Evolutionary conservation across 805 yeast genomes (phyloP).

Genomic region (Kockiozyma suomiensis): DNA sequence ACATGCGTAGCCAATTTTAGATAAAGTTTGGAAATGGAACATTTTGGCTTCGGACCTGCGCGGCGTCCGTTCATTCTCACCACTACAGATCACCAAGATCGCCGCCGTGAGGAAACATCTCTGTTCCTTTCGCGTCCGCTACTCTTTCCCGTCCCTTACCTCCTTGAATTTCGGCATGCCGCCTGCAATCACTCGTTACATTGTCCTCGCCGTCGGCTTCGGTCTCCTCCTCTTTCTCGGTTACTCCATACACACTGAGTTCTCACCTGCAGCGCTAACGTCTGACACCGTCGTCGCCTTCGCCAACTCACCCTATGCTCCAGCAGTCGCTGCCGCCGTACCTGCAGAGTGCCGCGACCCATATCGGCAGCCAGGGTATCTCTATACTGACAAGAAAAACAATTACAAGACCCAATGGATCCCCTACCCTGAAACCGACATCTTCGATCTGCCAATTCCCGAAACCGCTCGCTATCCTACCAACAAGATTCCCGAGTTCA

Average conservation of each 20-base stretch:
- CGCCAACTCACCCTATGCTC: neutral
- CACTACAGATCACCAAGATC: no score
- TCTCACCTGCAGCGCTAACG: neutral
- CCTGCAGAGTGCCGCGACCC: constrained; percentile 22
- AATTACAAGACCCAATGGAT: constrained; percentile 18
- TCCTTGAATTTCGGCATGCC: constrained; percentile 14
- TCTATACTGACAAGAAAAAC: constrained; percentile 11
- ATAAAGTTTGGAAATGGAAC: no score
- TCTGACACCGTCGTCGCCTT: neutral
- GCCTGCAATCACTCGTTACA: constrained; percentile 20
- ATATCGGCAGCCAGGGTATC: constrained; percentile 27
- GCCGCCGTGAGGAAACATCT: no score
- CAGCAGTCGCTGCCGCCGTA: neutral
- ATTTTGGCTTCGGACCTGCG: no score
- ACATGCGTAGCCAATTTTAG: no score
- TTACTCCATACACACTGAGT: constrained; percentile 13
- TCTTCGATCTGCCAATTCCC: constrained; percentile 20
- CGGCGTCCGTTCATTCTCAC: no score
- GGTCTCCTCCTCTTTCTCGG: constrained; percentile 13
- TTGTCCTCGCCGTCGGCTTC: constrained; percentile 1
- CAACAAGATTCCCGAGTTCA: constrained; percentile 19
- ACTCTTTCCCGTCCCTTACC: no score
- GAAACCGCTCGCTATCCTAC: constrained; percentile 25
- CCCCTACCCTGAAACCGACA: constrained; percentile 10
- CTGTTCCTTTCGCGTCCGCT: no score